Evolutionary conservation across 2,329 filamentous ascomycete species (phyloP), one percentile per base, ranked within the genome.

Genomic region (Chaetomium sp.): DNA sequence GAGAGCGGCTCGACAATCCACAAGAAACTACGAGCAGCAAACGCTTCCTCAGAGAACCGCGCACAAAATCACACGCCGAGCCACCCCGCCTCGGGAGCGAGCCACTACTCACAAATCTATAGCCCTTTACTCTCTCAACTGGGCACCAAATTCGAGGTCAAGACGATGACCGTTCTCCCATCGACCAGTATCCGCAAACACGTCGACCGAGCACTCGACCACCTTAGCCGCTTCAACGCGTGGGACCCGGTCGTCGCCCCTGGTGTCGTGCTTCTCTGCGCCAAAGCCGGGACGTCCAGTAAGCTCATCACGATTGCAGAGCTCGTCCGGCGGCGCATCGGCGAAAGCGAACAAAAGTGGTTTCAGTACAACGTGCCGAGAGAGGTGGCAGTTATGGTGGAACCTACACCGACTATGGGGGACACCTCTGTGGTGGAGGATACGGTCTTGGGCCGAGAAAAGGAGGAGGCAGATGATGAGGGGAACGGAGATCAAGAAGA

Each of bases 271-370:
- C 66, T 84, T 41, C 68, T 84, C 14, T 74, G 81, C 62, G 77
- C 79, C 36, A 76, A 76, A 19, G 71, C 77, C 0, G 58, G 67
- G 8, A 77, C 82, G 3, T 76, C 80, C 1, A 76, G 76, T 69
- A 91, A 90, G 69, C 74, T 89, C 64, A 80, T 89, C 62, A 85
- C 80, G 4, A 78, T 89, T 46, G 77, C 78, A 45, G 87, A 90
- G 69, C 83, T 87, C 40, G 77, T 76, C 54, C 86, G 86, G 68
- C 72, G 79, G 41, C 72, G 82, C 47, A 69, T 87, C 52, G 71
- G 65, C 36, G 73, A 76, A 50, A 69, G 72, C 42, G 74, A 73
- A 3, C 73, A 71, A 57, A 61, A 70, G 48, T 82, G 77, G 75
- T 80, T 71, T 56, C 81, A 82, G 66, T 84, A 81, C 67, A 84